phyloP scores from a whole-genome alignment of 495 filamentous ascomycete species.

The Lophiotrema nucula region DNA sequence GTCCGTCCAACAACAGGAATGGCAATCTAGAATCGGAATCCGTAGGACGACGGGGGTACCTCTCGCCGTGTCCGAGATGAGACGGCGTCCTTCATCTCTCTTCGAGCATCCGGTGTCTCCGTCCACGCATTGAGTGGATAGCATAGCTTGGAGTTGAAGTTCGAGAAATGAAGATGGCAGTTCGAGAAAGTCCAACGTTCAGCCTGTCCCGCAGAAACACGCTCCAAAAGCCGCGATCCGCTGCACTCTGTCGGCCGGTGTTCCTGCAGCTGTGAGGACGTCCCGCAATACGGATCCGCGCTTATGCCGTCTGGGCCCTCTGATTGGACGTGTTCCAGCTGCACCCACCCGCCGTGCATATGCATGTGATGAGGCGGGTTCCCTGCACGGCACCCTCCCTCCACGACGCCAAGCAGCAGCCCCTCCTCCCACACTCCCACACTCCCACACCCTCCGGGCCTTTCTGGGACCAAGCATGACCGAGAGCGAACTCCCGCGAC shows the following conservation, averaged over 20 bases:
- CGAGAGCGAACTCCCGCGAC: background rate
- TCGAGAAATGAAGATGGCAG: background rate
- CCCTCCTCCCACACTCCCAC: no score
- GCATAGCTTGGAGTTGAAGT: background rate
- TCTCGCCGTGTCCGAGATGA: conserved; percentile 22
- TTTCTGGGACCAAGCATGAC: conserved; percentile 1
- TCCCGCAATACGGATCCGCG: conserved; percentile 22
- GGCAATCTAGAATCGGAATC: conserved; percentile 31
- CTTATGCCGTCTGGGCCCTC: background rate
- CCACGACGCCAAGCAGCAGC: conserved; percentile 7
- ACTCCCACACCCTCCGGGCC: background rate
- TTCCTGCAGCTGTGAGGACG: conserved; percentile 34
- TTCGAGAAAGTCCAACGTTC: conserved; percentile 11
- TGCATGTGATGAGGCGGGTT: conserved; percentile 32
- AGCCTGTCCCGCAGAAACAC: background rate
- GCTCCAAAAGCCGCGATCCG: conserved; percentile 19
- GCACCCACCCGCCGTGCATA: conserved; percentile 37
- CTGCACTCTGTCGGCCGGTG: conserved; percentile 22
- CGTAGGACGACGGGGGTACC: conserved; percentile 9
- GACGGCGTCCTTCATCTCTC: background rate
- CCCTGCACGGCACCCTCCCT: conserved; percentile 18
- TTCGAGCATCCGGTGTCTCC: background rate
- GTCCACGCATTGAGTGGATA: background rate
- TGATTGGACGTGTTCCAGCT: conserved; percentile 33
- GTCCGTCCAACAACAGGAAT: conserved; percentile 21